These are phyloP conservation scores for Epichloe sp. DNA, from an alignment of 2,329 filamentous ascomycete genomes.

Conservation along the genomic window DNA sequence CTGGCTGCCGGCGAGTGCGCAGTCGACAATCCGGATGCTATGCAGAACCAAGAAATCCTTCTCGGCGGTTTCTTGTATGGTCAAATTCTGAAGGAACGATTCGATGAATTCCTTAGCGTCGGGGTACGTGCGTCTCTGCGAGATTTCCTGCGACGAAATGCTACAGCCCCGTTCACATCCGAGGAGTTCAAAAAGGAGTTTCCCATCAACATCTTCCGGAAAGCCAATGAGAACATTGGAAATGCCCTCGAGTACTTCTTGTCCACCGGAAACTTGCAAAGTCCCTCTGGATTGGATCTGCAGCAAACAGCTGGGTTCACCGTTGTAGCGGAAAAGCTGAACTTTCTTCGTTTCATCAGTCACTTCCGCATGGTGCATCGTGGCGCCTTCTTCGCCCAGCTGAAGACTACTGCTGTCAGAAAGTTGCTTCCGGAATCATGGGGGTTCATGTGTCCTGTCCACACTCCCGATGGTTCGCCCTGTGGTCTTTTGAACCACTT, in stretches of 20 bases:
- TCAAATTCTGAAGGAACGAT: conserved; percentile 86
- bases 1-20: conserved; percentile 86
- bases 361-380: conserved; percentile 99
- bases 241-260: conserved; percentile 87
- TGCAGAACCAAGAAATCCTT: conserved; percentile 91
- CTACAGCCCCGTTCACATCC: conserved; percentile 61
- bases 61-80: conserved; percentile 88
- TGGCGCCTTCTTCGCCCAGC: conserved; percentile 95
- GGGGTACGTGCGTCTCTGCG: conserved; percentile 38
- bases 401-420: conserved; percentile 93
- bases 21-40: conserved; percentile 89
- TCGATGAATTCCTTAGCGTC: conserved; percentile 71
- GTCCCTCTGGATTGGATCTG: conserved; percentile 81
- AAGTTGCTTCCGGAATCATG: conserved; percentile 93
- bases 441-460: conserved; percentile 95
- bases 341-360: conserved; percentile 95
- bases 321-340: conserved; percentile 96
- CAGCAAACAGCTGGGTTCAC: conserved; percentile 93
- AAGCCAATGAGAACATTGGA: conserved; percentile 80
- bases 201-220: conserved; percentile 60
- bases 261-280: conserved; percentile 86
- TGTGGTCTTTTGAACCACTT: conserved; percentile 93
- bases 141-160: conserved; percentile 42
- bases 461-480: conserved; percentile 90
- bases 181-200: conserved; percentile 74